Evolutionary conservation across 176 grass and related monocot species (phyloP).

Genomic region (Hordeum vulgare): MorexV3_pseudomolecules_assembly NC_058520.1:114884786-114885285

Average conservation of each 20-base stretch:
- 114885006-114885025: background rate
- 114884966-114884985: slow-evolving; percentile 66
- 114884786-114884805: slow-evolving; percentile 99
- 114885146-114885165: background rate
- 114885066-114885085: background rate
- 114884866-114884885: slow-evolving; percentile 45
- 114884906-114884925: slow-evolving; percentile 65
- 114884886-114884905: slow-evolving; percentile 12
- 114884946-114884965: slow-evolving; percentile 25
- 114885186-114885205: background rate
- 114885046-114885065: background rate
- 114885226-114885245: background rate
- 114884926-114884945: slow-evolving; percentile 48
- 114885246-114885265: background rate
- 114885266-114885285: too few species aligned
- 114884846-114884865: slow-evolving; percentile 79
- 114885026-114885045: background rate
- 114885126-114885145: background rate
- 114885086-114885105: slow-evolving; percentile 28
- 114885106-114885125: background rate
- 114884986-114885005: slow-evolving; percentile 44
- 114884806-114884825: slow-evolving; percentile 98
- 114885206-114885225: background rate
- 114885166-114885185: background rate
- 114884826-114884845: slow-evolving; percentile 70